These are phyloP conservation scores for Lactarius pseudohatsudake DNA, from an alignment of 768 basidiomycete species.

Conservation along the genomic window DNA sequence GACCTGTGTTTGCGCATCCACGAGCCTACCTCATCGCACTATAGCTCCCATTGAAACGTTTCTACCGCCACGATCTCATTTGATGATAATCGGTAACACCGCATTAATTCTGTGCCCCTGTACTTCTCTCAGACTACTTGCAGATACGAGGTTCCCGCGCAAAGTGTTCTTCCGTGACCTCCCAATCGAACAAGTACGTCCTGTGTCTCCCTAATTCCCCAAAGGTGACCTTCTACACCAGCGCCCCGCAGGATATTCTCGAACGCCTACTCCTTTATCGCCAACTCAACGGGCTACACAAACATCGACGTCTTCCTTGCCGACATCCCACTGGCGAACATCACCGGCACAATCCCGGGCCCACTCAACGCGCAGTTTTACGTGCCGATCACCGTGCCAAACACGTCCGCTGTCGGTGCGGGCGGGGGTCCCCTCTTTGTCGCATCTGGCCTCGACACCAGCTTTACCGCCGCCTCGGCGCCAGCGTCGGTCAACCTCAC, in stretches of 20 bases:
- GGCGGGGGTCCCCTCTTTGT: constrained; percentile 41
- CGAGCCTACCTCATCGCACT: no score
- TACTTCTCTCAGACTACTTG: no score
- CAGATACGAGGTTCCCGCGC: no score
- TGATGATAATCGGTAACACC: no score
- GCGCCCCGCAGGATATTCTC: constrained; percentile 33
- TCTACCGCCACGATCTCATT: no score
- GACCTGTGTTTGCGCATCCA: no score
- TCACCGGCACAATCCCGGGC: constrained; percentile 44
- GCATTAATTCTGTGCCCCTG: no score
- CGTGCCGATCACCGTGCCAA: constrained; percentile 44
- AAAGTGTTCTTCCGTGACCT: no score
- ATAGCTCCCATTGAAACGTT: no score
- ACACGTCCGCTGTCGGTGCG: constrained; percentile 40
- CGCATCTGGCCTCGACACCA: constrained; percentile 36
- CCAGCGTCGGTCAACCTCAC: no score
- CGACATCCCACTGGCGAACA: constrained; percentile 41
- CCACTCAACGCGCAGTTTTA: constrained; percentile 43
- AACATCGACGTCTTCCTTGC: constrained; percentile 37
- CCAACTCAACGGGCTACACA: constrained; percentile 45
- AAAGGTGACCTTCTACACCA: not conserved
- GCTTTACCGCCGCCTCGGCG: constrained; percentile 32
- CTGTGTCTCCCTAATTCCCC: not conserved
- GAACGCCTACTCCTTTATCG: constrained; percentile 56
- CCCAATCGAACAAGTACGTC: constrained; percentile 47